Conservation (phyloP, 202 grass and related monocot genomes). For the Eragrostis tef region DNA sequence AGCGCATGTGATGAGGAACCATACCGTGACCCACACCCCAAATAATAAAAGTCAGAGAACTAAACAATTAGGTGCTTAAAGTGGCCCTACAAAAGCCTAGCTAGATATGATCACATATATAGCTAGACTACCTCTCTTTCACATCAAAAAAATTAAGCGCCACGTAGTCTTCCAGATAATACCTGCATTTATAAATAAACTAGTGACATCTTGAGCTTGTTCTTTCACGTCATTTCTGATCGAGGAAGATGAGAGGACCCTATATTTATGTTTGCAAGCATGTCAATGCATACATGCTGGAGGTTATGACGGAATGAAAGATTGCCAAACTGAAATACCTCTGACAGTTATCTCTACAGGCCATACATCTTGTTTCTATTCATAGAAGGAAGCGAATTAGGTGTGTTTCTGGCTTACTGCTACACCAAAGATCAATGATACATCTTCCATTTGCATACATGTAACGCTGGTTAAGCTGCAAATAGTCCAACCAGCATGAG, state of each 20-base stretch:
- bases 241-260: not conserved
- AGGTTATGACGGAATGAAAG: not conserved
- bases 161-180: slow-evolving; percentile 32
- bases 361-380: no score
- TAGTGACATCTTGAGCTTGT: not conserved
- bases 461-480: no score
- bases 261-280: no score
- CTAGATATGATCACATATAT: not conserved
- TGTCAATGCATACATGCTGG: not conserved
- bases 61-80: slow-evolving; percentile 33
- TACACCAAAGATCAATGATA: no score
- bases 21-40: slow-evolving; percentile 20
- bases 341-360: no score
- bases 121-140: slow-evolving; percentile 6
- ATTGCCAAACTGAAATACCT: not conserved
- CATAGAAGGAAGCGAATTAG: no score
- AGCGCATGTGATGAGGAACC: slow-evolving; percentile 46
- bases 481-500: no score
- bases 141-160: not conserved
- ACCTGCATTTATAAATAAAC: slow-evolving; percentile 2
- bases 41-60: slow-evolving; percentile 22
- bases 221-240: slow-evolving; percentile 9
- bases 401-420: no score
- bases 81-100: slow-evolving; percentile 11
- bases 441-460: no score